Base-by-base conservation (phyloP, 164 flowering plant species). In the Berberis vulgaris region DNA sequence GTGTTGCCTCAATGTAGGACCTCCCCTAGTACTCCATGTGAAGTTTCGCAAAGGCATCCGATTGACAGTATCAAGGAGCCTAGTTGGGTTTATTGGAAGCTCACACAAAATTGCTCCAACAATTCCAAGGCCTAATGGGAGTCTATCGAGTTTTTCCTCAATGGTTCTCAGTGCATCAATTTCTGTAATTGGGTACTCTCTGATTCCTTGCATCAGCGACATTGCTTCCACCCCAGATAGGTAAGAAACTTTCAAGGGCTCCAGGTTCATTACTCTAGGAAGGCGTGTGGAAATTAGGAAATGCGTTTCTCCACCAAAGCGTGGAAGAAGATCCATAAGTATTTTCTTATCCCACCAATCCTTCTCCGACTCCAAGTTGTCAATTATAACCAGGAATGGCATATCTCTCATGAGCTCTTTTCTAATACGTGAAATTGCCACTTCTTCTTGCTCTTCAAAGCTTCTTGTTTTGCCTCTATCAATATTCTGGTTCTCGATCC, bases 331-430 rank as follows among this genome's bases (percentile, higher is more conserved):
- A 76, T 94, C 97, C 97, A 94, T 91, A 47, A 94, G 69, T 43
- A 74, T 81, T 71, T 84, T 82, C 57, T 78, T 84, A 64, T 91
- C 96, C 96, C 99, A 94, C 96, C 95, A 91, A 68, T 94, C 99
- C 74, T 87, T 89, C 72, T 94, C 99, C 59, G 79, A 82, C 76
- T 94, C 99, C 59, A 94, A 72, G 74, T 91, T 94, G 74, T 94
- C 99, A 61, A 94, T 88, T 55, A 94, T 67, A 43, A 94, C 81
- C 74, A 94, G 60, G 79, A 79, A 89, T 2, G 99, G 96, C n/a
- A 91, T 84, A 71, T 87, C 91, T 66, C 96, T 76, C 91, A 89
- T 85, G n/a, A 94, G 84, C 74, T 91, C 97, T 67, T 80, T 84
- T 42, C 95, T 81, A 53, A 94, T 76, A 68, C 86, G 77, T 41